A percentile compares a stretch with the other conserved stretches of the same genome.
These are phyloP conservation scores for Sordariomycetes sp. DNA, from an alignment of 2,329 filamentous ascomycete species.

Conservation along the genomic window DNA sequence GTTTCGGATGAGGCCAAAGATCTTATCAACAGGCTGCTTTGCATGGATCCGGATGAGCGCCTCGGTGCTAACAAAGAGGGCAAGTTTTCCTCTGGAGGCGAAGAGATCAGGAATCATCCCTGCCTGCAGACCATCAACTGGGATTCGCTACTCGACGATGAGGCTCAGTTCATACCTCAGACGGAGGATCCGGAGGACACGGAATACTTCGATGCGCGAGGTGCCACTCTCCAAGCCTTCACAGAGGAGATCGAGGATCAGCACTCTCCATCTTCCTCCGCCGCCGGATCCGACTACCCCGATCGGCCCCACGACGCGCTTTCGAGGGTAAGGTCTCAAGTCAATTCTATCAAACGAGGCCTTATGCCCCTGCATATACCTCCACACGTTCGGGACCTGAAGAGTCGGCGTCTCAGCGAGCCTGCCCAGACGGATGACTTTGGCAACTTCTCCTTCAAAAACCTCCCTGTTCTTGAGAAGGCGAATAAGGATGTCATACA, in stretches of 20 bases:
- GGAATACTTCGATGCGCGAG: conserved; percentile 89
- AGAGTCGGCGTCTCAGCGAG: conserved; percentile 80
- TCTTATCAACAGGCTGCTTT: conserved; percentile 84
- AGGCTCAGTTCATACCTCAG: conserved; percentile 88
- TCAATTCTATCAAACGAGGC: conserved; percentile 74
- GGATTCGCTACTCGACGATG: conserved; percentile 84
- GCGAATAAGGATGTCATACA: conserved; percentile 98
- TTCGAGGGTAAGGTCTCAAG: conserved; percentile 76
- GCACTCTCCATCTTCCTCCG: conserved; percentile 55
- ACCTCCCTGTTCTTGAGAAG: conserved; percentile 88
- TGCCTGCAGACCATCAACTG: conserved; percentile 87
- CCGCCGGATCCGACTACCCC: conserved; percentile 61
- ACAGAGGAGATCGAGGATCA: conserved; percentile 91
- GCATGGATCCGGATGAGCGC: conserved; percentile 66
- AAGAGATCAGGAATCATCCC: conserved; percentile 77
- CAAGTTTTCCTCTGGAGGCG: conserved; percentile 69
- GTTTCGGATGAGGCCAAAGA: conserved; percentile 85
- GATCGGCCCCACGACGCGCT: conserved; percentile 92
- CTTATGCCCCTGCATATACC: conserved; percentile 94
- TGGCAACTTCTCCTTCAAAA: conserved; percentile 94
- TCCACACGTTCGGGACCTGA: conserved; percentile 84
- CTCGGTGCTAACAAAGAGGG: conserved; percentile 79
- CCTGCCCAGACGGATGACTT: conserved; percentile 85
- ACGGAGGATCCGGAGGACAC: conserved; percentile 93
- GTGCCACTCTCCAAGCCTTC: conserved; percentile 85